Conservation (phyloP, 192 early-diverging fungal genomes). For the Diversispora epigaea region DNA sequence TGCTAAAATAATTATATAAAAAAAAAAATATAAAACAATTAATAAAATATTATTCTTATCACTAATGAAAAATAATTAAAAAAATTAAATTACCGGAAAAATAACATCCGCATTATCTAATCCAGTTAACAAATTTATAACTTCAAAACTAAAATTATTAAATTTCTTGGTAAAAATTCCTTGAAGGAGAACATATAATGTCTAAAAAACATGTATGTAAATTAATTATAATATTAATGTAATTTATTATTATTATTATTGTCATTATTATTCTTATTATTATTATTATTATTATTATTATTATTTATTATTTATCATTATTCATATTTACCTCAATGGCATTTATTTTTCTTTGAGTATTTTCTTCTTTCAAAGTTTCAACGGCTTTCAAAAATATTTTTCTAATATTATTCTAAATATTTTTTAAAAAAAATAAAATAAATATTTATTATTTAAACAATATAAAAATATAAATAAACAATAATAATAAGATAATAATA, state of each 20-base stretch:
- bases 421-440: not conserved
- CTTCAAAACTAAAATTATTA: constrained; percentile 56
- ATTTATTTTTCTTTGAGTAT: constrained; percentile 35
- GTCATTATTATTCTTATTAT: not conserved
- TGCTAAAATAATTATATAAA: not conserved
- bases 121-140: constrained; percentile 50
- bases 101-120: constrained; percentile 38
- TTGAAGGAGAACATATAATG: constrained; percentile 42
- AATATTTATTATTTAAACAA: not conserved
- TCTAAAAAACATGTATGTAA: constrained; percentile 32
- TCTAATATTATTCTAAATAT: constrained; percentile 36
- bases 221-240: not conserved
- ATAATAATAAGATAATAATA: too few relatives aligned
- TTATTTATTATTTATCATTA: too few relatives aligned
- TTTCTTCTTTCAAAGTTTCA: constrained; percentile 40
- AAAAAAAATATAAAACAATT: not conserved
- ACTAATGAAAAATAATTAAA: too few relatives aligned
- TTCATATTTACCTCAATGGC: constrained; percentile 35
- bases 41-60: not conserved
- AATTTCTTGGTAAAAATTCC: constrained; percentile 55
- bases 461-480: not conserved
- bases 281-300: too few relatives aligned
- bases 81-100: constrained; percentile 14
- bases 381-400: constrained; percentile 48
- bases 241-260: not conserved